Percentiles rank a stretch among this genome's conserved stretches.
These are phyloP conservation scores for Sporothrix pallida DNA, from an alignment of 2,329 filamentous ascomycete genomes.

Conservation along the genomic window DNA sequence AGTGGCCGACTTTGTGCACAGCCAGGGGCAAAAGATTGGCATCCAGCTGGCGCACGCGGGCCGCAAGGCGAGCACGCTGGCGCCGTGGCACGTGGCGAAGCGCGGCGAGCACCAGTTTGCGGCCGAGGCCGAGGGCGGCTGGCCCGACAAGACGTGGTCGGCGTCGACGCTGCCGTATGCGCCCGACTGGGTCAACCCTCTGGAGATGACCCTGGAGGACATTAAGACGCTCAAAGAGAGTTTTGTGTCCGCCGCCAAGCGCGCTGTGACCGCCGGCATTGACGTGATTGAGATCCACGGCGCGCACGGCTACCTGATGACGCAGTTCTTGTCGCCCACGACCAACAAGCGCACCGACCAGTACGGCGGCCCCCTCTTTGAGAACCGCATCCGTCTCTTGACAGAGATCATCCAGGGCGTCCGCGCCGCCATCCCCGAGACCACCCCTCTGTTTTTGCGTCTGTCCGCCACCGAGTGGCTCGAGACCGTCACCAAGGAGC, in stretches of 20 bases:
- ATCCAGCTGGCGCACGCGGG: conserved; percentile 86
- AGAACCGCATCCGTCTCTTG: conserved; percentile 68
- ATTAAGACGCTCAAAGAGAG: conserved; percentile 68
- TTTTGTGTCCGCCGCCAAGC: conserved; percentile 63
- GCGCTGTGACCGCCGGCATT: conserved; percentile 71
- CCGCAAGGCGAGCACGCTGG: conserved; percentile 65
- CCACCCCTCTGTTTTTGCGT: conserved; percentile 63
- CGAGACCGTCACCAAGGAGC: conserved; percentile 49
- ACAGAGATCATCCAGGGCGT: conserved; percentile 59
- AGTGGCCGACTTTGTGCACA: conserved; percentile 79
- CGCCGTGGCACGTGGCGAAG: conserved; percentile 66
- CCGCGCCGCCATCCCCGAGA: conserved; percentile 57
- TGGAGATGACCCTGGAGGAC: conserved; percentile 70
- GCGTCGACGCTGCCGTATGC: conserved; percentile 64
- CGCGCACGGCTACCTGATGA: conserved; percentile 70
- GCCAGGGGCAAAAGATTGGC: conserved; percentile 75
- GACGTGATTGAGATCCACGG: conserved; percentile 75
- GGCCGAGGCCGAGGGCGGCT: conserved; percentile 57
- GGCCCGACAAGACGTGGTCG: conserved; percentile 61
- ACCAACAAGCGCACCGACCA: conserved; percentile 66
- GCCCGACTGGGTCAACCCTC: conserved; percentile 64
- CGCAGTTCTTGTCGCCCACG: conserved; percentile 67
- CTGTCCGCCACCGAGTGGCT: conserved; percentile 70
- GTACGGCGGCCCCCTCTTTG: conserved; percentile 70
- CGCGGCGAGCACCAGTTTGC: conserved; percentile 59